These are phyloP conservation scores for Podila minutissima DNA, from an alignment of 192 early-diverging fungal species.

Conservation along the genomic window DNA sequence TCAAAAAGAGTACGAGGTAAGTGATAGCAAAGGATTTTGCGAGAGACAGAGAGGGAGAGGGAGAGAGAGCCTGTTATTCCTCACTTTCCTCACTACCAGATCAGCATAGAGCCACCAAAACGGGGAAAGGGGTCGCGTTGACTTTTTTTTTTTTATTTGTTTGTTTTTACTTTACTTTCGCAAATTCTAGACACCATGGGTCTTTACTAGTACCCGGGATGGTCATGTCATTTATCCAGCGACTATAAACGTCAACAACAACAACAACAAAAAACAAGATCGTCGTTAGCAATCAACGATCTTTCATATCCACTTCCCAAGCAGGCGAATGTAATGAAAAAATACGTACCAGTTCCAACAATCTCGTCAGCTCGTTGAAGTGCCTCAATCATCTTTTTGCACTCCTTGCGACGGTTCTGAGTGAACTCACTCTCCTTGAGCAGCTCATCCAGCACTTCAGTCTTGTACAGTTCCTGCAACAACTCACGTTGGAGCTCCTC, in stretches of 20 bases:
- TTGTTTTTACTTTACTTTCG: neutral
- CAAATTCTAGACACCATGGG: too few relatives aligned
- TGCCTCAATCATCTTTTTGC: slow-evolving; percentile 98
- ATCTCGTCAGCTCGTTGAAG: slow-evolving; percentile 85
- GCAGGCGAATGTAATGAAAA: neutral
- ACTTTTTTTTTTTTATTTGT: too few relatives aligned
- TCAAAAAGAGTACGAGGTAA: neutral
- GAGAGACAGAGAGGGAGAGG: neutral
- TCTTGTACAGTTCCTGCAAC: slow-evolving; percentile 95
- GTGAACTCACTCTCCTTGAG: slow-evolving; percentile 97
- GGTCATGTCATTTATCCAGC: neutral
- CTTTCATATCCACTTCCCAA: neutral
- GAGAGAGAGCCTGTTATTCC: neutral
- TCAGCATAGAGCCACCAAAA: neutral
- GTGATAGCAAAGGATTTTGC: neutral
- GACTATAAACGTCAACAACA: neutral
- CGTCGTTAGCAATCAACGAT: too few relatives aligned
- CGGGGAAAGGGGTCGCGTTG: too few relatives aligned
- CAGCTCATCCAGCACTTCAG: slow-evolving; percentile 91
- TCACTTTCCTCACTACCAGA: neutral
- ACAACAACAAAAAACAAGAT: neutral
- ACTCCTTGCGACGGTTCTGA: slow-evolving; percentile 90
- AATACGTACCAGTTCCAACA: slow-evolving; percentile 39
- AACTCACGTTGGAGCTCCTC: slow-evolving; percentile 96
- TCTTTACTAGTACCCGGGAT: neutral